phyloP scores from a whole-genome alignment of 2,329 filamentous ascomycete species.

The Ophiostoma sp. region DNA sequence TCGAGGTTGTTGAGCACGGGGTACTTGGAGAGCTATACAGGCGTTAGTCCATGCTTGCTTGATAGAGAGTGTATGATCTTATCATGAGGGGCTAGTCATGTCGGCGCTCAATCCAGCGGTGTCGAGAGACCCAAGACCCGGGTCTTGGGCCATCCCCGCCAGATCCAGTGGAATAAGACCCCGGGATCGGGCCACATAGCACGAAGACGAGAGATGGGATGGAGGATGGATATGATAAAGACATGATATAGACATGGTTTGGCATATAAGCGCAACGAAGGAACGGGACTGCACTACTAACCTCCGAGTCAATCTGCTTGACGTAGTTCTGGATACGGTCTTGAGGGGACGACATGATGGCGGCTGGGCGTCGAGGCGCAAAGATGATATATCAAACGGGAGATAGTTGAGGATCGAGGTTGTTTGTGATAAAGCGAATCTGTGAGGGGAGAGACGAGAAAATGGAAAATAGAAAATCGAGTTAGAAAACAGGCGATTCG shows the following conservation, averaged over 20 bases:
- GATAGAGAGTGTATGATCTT: background rate
- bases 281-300: conserved; percentile 41
- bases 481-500: background rate
- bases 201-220: background rate
- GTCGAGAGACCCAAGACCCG: background rate
- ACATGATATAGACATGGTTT: background rate
- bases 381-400: conserved; percentile 6
- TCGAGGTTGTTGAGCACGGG: conserved; percentile 77
- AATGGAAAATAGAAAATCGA: background rate
- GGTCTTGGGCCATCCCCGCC: background rate
- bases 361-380: conserved; percentile 12
- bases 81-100: background rate
- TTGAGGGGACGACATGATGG: conserved; percentile 65
- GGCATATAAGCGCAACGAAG: background rate
- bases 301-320: conserved; percentile 76
- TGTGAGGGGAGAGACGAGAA: background rate
- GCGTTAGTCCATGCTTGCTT: background rate
- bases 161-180: background rate
- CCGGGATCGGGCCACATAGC: background rate
- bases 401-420: conserved; percentile 7
- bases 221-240: background rate
- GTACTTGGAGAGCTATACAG: conserved; percentile 71
- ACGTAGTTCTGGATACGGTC: conserved; percentile 73
- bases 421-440: background rate
- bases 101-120: background rate